Evolutionary conservation across 192 early-diverging fungal species (phyloP).

Genomic region (Cladochytrium replicatum): DNA sequence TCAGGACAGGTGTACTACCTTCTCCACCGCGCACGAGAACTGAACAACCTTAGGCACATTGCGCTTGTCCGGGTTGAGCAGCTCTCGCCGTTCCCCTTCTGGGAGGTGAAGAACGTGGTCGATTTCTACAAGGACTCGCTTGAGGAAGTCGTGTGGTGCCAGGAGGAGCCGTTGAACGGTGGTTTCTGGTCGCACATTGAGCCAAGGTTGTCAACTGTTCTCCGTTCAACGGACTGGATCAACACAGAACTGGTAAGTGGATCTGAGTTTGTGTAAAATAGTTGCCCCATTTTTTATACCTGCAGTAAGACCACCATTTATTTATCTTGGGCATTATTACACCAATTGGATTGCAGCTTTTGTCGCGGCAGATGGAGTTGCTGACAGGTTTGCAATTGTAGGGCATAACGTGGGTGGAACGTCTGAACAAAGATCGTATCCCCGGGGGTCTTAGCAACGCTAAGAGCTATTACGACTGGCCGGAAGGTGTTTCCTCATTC

Average conservation of each 20-base stretch:
- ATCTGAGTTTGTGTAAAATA: no score
- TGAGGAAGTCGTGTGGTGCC: constrained; percentile 84
- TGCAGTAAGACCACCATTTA: no score
- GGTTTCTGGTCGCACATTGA: constrained; percentile 84
- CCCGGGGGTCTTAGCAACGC: constrained; percentile 40
- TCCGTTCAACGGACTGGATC: constrained; percentile 60
- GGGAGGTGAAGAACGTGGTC: constrained; percentile 69
- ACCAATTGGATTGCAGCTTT: no score
- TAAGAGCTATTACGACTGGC: constrained; percentile 11
- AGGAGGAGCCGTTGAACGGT: constrained; percentile 94
- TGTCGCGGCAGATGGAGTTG: no score
- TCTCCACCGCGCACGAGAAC: constrained; percentile 71
- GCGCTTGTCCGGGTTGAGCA: constrained; percentile 94
- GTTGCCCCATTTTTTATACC: no score
- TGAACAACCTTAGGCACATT: constrained; percentile 81
- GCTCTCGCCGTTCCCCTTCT: constrained; percentile 92
- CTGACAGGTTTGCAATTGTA: no score
- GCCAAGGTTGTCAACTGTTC: constrained; percentile 74
- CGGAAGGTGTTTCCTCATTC: constrained; percentile 18
- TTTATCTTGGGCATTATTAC: no score
- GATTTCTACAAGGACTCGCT: constrained; percentile 77
- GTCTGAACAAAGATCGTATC: constrained; percentile 13
- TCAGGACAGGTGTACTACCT: constrained; percentile 97
- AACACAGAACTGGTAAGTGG: constrained; percentile 49
- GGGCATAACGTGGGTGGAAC: constrained; percentile 25